phyloP scores from a whole-genome alignment of 495 filamentous ascomycete genomes.

The Hypoxylon intermedium region DNA sequence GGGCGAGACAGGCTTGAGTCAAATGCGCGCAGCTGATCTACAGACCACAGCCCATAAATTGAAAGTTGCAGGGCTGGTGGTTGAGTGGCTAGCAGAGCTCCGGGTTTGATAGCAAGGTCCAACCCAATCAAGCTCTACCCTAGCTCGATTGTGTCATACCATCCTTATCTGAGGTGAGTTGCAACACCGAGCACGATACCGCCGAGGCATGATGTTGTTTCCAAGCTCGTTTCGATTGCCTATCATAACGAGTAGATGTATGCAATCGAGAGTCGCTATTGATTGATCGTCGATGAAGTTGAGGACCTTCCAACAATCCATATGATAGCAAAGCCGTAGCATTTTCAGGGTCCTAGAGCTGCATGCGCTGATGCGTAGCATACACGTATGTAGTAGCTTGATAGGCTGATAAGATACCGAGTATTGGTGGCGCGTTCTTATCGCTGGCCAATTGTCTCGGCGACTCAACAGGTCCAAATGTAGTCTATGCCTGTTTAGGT shows the following conservation, averaged over 20 bases:
- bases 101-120: conserved; percentile 3
- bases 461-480: conserved; percentile 21
- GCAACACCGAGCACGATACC: conserved; percentile 1
- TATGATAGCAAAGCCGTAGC: conserved; percentile 8
- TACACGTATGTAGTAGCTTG: conserved; percentile 13
- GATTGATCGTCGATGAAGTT: too few relatives aligned
- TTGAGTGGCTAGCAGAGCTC: conserved; percentile 27
- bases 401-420: conserved; percentile 25
- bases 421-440: conserved; percentile 19
- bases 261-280: background rate
- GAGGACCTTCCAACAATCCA: too few relatives aligned
- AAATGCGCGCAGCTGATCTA: conserved; percentile 22
- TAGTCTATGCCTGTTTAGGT: conserved; percentile 32
- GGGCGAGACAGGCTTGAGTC: conserved; percentile 24
- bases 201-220: background rate
- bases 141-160: conserved; percentile 39
- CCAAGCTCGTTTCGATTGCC: background rate
- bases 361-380: conserved; percentile 26
- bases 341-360: conserved; percentile 34
- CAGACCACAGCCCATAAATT: conserved; percentile 7
- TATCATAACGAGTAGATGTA: background rate
- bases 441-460: conserved; percentile 31
- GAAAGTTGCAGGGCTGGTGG: conserved; percentile 26
- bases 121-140: conserved; percentile 25
- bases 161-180: conserved; percentile 37